Conservation (phyloP, 192 early-diverging fungal species). For the Rhizophagus prolifer region DNA sequence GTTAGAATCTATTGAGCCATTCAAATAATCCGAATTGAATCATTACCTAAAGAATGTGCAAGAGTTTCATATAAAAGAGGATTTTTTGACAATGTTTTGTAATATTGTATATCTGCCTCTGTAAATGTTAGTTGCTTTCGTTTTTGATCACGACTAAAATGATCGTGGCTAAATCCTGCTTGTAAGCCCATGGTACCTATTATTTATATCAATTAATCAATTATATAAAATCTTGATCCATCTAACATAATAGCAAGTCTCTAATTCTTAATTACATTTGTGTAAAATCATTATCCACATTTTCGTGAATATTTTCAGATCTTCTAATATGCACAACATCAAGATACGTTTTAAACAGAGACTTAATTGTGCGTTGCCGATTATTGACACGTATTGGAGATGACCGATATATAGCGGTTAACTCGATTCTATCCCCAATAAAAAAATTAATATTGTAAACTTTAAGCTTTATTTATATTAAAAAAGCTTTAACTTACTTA, state of each 20-base stretch:
- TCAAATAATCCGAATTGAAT: background rate
- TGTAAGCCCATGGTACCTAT: slow-evolving; percentile 27
- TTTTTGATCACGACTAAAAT: slow-evolving; percentile 1
- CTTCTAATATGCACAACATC: slow-evolving; percentile 93
- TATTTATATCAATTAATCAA: background rate
- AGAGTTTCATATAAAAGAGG: slow-evolving; percentile 80
- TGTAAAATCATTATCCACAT: slow-evolving; percentile 33
- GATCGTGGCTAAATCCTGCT: background rate
- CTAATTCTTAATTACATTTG: background rate
- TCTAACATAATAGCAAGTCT: background rate
- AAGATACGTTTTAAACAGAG: slow-evolving; percentile 92
- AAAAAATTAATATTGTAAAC: background rate
- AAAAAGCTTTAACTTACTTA: slow-evolving; percentile 41
- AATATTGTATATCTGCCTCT: background rate
- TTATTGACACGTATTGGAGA: slow-evolving; percentile 91
- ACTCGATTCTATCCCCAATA: slow-evolving; percentile 64
- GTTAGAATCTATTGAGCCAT: background rate
- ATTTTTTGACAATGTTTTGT: slow-evolving; percentile 60
- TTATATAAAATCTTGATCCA: background rate
- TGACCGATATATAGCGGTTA: slow-evolving; percentile 94
- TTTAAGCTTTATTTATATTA: background rate
- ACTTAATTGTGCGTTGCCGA: slow-evolving; percentile 80
- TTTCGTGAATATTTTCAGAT: slow-evolving; percentile 72
- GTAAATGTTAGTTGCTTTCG: slow-evolving; percentile 53
- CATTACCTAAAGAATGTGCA: slow-evolving; percentile 71